Percentiles rank a stretch among this genome's conserved stretches.
phyloP scores from a whole-genome alignment of 352 stramenopile genomes.

The Globisporangium canariense region DNA sequence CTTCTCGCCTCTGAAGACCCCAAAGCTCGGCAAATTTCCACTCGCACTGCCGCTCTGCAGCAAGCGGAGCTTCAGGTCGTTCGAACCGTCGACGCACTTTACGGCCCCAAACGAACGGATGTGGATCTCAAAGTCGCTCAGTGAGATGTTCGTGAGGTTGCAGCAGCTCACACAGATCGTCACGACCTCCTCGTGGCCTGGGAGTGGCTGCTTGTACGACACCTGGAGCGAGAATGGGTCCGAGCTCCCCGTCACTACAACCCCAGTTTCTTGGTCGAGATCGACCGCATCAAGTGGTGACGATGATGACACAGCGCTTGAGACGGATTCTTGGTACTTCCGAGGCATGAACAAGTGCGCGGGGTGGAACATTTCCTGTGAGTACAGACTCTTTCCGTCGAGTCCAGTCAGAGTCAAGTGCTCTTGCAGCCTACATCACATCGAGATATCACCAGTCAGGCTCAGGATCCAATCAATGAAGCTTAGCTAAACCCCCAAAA shows the following conservation, averaged over 20 bases:
- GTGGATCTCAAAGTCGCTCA: constrained; percentile 66
- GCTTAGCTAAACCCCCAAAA: neutral
- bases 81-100: constrained; percentile 49
- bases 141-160: constrained; percentile 61
- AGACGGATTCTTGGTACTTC: constrained; percentile 14
- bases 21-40: constrained; percentile 50
- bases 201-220: constrained; percentile 45
- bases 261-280: neutral
- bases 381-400: constrained; percentile 17
- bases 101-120: constrained; percentile 42
- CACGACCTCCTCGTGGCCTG: constrained; percentile 45
- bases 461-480: too few relatives aligned
- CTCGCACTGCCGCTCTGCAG: constrained; percentile 33
- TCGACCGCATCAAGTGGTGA: neutral
- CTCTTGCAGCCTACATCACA: constrained; percentile 8
- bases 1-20: constrained; percentile 59
- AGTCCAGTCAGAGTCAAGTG: neutral
- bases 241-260: constrained; percentile 50
- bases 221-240: constrained; percentile 63
- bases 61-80: constrained; percentile 59
- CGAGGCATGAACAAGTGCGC: constrained; percentile 28
- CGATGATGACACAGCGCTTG: neutral
- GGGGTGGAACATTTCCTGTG: constrained; percentile 39
- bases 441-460: neutral
- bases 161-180: constrained; percentile 48